Percentiles rank a stretch among this genome's conserved stretches.
These are phyloP conservation scores for Fusarium begoniae DNA, from an alignment of 2,329 filamentous ascomycete species.

Conservation along the genomic window DNA sequence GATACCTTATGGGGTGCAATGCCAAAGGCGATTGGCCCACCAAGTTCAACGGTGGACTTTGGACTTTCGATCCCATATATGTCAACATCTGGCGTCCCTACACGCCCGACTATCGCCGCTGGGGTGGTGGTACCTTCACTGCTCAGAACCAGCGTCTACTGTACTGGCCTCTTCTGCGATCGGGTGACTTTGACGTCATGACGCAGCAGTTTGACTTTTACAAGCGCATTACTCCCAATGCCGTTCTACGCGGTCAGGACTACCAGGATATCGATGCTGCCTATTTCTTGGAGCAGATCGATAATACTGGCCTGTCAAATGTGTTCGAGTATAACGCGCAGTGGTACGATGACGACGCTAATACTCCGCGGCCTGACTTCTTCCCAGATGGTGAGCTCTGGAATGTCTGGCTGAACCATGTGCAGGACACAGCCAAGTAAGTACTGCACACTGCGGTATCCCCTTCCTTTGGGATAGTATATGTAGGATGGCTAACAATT, in stretches of 20 bases:
- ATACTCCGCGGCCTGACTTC: not conserved
- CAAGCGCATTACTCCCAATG: slow-evolving; percentile 1
- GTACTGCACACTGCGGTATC: not conserved
- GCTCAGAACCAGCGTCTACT: slow-evolving; percentile 1
- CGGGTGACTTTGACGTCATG: slow-evolving; percentile 7
- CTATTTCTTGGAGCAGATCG: not conserved
- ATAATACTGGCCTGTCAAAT: not conserved
- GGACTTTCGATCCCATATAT: not conserved
- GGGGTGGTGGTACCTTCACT: not conserved
- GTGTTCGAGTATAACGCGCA: slow-evolving; percentile 12
- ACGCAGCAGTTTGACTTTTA: slow-evolving; percentile 11
- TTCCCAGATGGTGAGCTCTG: not conserved
- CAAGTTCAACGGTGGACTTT: slow-evolving; percentile 10
- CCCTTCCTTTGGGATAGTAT: accelerated
- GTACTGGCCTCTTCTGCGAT: not conserved
- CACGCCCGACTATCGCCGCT: not conserved
- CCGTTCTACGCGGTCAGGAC: not conserved
- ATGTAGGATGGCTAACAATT: not conserved
- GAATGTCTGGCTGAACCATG: slow-evolving; percentile 12
- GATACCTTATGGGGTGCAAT: slow-evolving; percentile 13
- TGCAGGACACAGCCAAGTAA: slow-evolving; percentile 8
- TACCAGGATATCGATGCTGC: slow-evolving; percentile 4
- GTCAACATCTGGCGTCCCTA: slow-evolving; percentile 3
- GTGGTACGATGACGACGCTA: slow-evolving; percentile 7
- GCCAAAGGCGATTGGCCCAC: not conserved